Base-by-base conservation (phyloP, 371 early-diverging fungal species). In the Dinochytrium kinnereticum region DNA sequence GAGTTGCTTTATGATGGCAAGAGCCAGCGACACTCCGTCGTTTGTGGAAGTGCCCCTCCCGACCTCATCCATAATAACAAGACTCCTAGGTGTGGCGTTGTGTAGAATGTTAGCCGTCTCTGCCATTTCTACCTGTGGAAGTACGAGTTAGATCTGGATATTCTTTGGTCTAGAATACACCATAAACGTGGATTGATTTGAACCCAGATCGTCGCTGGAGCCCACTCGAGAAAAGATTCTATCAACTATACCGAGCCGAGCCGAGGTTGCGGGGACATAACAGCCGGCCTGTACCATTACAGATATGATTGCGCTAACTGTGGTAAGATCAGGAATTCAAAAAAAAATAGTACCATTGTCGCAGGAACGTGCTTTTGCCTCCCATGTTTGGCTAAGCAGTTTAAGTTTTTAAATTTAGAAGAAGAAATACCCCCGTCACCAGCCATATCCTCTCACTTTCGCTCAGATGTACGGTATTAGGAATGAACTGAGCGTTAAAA, bases 61-160 rank as follows among this genome's bases (percentile, higher is more conserved):
- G 24, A 99, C 91, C 80, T 99, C 99, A 78, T 99, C 99, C 86
- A 99, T 90, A 40, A 99, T 93, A 28, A 95, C 92, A 49, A 99
- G 86, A 15, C 96, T 95, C 1, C 83, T 78, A 2, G 81, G 61
- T 0, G 96, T 94, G 1, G 97, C 96, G 59, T 91, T 85, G 30
- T 87, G 85, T 36, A 97, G 84, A 36, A 99, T 98, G 13, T 88
- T 86, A 0, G 96, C 94, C 0, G 97, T 93, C 81, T 99, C 99
- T 15, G 84, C 80, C 99, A 99, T 99, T 84, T 99, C 99, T 7
- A 84, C 78, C 84, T 81, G n/a, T 10, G 0, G 30, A 17, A n/a
- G 28, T 40, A 24, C 26, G 28, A 26, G n/a, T n/a, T 37, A 15
- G 19, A 64, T 19, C 30, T 34, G 39, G 61, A 31, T 36, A 2